Evolutionary conservation across 2,329 filamentous ascomycete species (phyloP), one percentile per base, ranked within the genome.

Genomic region (Apiospora phragmitis): DNA sequence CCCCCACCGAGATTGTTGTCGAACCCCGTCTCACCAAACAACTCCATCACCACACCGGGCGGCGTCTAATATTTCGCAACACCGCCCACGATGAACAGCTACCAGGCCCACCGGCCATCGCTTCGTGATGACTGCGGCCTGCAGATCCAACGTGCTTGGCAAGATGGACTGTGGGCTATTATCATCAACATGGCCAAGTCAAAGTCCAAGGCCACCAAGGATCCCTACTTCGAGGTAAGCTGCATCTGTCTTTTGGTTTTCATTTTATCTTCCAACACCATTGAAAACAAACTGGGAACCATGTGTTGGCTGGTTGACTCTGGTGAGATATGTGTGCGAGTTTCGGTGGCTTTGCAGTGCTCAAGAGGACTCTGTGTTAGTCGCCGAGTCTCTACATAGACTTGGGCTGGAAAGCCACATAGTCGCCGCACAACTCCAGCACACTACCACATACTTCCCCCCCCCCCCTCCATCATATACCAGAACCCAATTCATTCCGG

Each of bases 191-290:
- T 89, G 18, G 87, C 88, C 18, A 85, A 87, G 72, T 86, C 88
- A 78, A 81, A 86, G 38, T 80, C 81, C 70, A 84, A 84, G 73
- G 78, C 81, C 1, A 82, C 81, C 55, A 87, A 88, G 68, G 87
- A 89, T 55, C 81, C 85, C 9, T 90, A 90, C 75, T 90, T 86
- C 74, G 84, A 88, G 80, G 87, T 89, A 75, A 71, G 82, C 38
- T 62, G 7, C 29, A 71, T 82, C 38, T 65, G 7, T 26, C 41
- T 16, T 49, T n/a, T 21, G 32, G 66, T 7, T 35, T 38, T n/a
- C 12, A 18, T n/a, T 9, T 24, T 21, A 11, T 35, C 32, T 38
- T 12, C 55, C 18, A 8, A 9, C 14, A 6, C 8, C 26, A 49
- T 49, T 47, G 4, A 8, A 32, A 9, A 55, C 16, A 21, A 6